Evolutionary conservation across 2,329 filamentous ascomycete species (phyloP), one percentile per base, ranked within the genome.

Genomic region (Claviceps monticola): DNA sequence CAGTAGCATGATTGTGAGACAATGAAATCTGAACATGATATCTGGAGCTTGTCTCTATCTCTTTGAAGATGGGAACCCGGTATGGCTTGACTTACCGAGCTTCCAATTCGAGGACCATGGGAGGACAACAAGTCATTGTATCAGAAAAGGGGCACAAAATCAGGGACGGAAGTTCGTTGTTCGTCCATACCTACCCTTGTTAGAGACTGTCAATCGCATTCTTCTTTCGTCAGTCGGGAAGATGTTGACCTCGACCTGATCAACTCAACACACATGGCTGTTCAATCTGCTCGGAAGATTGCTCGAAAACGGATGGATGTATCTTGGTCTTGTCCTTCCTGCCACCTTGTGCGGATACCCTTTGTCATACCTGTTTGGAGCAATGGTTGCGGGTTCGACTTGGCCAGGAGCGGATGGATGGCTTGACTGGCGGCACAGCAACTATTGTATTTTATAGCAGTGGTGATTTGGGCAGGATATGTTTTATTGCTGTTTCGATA

Each of bases 391-490:
- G 61, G 62, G 61, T 58, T 59, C 60, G 59, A 62, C 61, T 58
- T 62, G 62, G 60, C 62, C 60, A 59, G 60, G 64, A 64, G 59
- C 59, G 61, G 62, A 63, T 57, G 61, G 58, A 61, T 56, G 58
- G 58, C 58, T 54, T 62, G 57, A 58, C 57, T 57, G 56, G 49
- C 47, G 50, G 45, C 66, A 62, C 58, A 61, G 60, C 60, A 62
- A 61, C 60, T 66, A 61, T 64, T 69, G 65, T 68, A 69, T 68
- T 68, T 67, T 68, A 68, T 69, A 68, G 61, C 61, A 56, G 60
- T 60, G 61, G 61, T 61, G 61, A 59, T 58, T 60, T 62, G 62
- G 63, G 61, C 60, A 55, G 56, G 57, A 58, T 63, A 58, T 57
- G 53, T 62, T 47, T 41, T 57, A 54, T 62, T 57, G 58, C 64